Percentiles rank a stretch among this genome's conserved stretches.
Evolutionary conservation across 192 early-diverging fungal species (phyloP).

Genomic region (Obelidium mucronatum): DNA sequence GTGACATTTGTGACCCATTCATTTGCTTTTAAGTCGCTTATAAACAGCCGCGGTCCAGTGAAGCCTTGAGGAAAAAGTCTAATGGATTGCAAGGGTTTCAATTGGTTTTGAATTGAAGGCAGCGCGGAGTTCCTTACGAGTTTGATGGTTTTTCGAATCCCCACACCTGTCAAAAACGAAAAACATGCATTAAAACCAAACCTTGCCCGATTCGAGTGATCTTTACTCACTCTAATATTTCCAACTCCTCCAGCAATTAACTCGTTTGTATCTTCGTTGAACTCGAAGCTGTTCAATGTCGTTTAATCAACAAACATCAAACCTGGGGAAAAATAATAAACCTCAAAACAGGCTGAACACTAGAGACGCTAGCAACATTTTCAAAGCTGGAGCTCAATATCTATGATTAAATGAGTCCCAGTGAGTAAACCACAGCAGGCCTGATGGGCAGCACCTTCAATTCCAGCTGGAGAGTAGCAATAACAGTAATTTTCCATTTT

Average conservation of each 20-base stretch:
- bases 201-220: no score
- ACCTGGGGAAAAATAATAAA: no score
- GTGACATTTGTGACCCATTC: constrained; percentile 55
- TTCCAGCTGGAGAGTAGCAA: constrained; percentile 53
- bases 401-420: constrained; percentile 11
- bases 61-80: constrained; percentile 36
- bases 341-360: constrained; percentile 58
- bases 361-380: constrained; percentile 43
- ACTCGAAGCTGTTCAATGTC: constrained; percentile 49
- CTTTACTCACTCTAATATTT: constrained; percentile 54
- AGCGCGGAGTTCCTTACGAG: not conserved
- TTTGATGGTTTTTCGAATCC: constrained; percentile 36
- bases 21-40: constrained; percentile 48
- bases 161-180: constrained; percentile 41
- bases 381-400: constrained; percentile 50
- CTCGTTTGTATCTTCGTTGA: constrained; percentile 47
- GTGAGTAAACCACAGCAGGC: no score
- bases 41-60: constrained; percentile 42
- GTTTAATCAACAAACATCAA: no score
- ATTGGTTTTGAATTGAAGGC: no score
- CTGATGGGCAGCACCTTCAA: constrained; percentile 26
- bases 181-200: constrained; percentile 33
- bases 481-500: constrained; percentile 52
- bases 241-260: constrained; percentile 56
- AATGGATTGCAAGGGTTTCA: not conserved